Conservation (phyloP, 176 grass and related monocot genomes). For the Rhynchospora tenuis region DNA sequence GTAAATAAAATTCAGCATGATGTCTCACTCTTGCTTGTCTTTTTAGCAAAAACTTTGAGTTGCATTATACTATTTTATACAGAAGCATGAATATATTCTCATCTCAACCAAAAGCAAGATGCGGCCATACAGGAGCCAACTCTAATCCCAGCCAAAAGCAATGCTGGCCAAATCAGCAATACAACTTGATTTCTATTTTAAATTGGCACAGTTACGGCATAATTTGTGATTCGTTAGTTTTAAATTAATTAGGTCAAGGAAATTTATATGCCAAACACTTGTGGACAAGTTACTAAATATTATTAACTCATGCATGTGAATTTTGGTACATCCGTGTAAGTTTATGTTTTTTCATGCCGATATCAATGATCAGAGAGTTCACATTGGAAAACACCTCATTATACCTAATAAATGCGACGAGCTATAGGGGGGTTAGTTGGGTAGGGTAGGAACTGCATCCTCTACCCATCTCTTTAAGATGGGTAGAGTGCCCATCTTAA, state of each 20-base stretch:
- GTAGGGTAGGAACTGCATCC: too few species aligned
- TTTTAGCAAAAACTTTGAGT: not conserved
- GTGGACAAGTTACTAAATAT: not conserved
- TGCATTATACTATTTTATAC: not conserved
- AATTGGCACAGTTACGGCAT: not conserved
- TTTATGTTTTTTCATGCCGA: too few species aligned
- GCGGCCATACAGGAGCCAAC: not conserved
- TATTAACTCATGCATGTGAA: not conserved
- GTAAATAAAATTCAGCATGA: not conserved
- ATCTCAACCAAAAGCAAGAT: not conserved
- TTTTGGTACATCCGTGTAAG: not conserved
- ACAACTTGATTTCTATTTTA: not conserved
- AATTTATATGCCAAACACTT: not conserved
- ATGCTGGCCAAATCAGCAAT: not conserved
- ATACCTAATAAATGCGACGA: too few species aligned
- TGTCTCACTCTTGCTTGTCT: not conserved
- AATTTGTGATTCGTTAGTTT: not conserved
- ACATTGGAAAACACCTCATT: too few species aligned
- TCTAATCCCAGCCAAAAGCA: not conserved
- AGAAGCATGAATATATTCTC: not conserved
- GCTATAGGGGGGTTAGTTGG: too few species aligned
- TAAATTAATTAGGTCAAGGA: not conserved
- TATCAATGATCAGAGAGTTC: too few species aligned
- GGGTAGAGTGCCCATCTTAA: too few species aligned
- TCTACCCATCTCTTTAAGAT: too few species aligned